phyloP scores from a whole-genome alignment of 768 basidiomycete species.

The Multifurca ochricompacta region DNA sequence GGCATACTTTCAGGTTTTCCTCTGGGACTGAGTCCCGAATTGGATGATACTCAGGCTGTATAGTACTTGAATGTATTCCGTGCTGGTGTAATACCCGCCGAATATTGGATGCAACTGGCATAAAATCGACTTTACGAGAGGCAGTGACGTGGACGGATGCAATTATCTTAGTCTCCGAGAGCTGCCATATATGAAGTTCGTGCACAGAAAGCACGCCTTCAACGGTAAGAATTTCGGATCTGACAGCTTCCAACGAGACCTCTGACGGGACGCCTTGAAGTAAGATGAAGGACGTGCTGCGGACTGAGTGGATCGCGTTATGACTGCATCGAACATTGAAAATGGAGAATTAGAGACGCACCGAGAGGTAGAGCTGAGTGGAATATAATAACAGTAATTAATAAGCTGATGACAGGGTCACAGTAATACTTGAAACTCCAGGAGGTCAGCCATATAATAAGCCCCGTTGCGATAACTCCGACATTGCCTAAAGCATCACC shows the following conservation, averaged over 20 bases:
- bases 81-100: slow-evolving; percentile 78
- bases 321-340: background rate
- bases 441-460: slow-evolving; percentile 85
- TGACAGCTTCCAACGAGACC: slow-evolving; percentile 84
- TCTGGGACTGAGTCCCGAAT: slow-evolving; percentile 36
- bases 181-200: slow-evolving; percentile 95
- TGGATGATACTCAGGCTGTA: slow-evolving; percentile 77
- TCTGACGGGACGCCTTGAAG: slow-evolving; percentile 90
- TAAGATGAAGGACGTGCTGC: slow-evolving; percentile 88
- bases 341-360: slow-evolving; percentile 29
- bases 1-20: slow-evolving; percentile 40
- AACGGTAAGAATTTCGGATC: slow-evolving; percentile 69
- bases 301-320: slow-evolving; percentile 39
- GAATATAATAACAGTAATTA: slow-evolving; percentile 96
- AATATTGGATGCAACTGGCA: slow-evolving; percentile 81
- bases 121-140: slow-evolving; percentile 77
- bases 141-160: slow-evolving; percentile 94
- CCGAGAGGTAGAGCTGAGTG: slow-evolving; percentile 89
- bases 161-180: slow-evolving; percentile 90
- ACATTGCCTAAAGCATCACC: slow-evolving; percentile 98
- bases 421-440: slow-evolving; percentile 87
- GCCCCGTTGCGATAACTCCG: slow-evolving; percentile 91
- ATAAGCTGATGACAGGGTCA: slow-evolving; percentile 86
- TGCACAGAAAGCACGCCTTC: slow-evolving; percentile 85
- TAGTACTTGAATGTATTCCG: slow-evolving; percentile 92